These are phyloP conservation scores for Sequoia sempervirens DNA, from an alignment of 75 land plant genomes.

Conservation along the genomic window DNA sequence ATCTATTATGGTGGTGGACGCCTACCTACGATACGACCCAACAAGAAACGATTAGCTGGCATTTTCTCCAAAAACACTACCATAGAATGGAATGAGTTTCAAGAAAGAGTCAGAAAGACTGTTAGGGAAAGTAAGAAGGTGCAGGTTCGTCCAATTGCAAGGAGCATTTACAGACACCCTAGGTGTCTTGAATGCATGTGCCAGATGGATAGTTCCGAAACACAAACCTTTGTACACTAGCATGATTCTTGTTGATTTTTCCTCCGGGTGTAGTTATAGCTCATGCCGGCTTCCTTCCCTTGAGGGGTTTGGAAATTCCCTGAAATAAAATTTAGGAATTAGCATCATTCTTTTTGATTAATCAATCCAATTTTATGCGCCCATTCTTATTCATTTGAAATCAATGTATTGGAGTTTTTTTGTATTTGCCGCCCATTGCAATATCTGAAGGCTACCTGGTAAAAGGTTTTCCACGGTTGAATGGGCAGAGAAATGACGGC, in stretches of 20 bases:
- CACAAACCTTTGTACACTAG: neutral
- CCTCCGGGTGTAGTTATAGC: neutral
- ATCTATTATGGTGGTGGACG: conserved; percentile 76
- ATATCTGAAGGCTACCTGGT: neutral
- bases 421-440: neutral
- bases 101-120: conserved; percentile 69
- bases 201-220: conserved; percentile 10
- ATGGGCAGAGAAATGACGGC: neutral
- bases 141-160: conserved; percentile 52
- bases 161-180: conserved; percentile 92
- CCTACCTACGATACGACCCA: conserved; percentile 81
- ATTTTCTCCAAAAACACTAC: conserved; percentile 65
- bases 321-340: neutral
- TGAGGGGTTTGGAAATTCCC: conserved; percentile 5
- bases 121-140: conserved; percentile 68
- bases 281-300: conserved; percentile 4
- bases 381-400: neutral
- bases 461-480: neutral
- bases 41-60: conserved; percentile 71
- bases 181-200: conserved; percentile 90
- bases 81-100: conserved; percentile 87
- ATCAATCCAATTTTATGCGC: neutral
- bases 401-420: neutral
- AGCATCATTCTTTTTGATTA: neutral
- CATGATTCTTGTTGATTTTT: neutral